These are phyloP conservation scores for Chalaropsis ovoidea DNA, from an alignment of 2,329 filamentous ascomycete species.

Conservation along the genomic window DNA sequence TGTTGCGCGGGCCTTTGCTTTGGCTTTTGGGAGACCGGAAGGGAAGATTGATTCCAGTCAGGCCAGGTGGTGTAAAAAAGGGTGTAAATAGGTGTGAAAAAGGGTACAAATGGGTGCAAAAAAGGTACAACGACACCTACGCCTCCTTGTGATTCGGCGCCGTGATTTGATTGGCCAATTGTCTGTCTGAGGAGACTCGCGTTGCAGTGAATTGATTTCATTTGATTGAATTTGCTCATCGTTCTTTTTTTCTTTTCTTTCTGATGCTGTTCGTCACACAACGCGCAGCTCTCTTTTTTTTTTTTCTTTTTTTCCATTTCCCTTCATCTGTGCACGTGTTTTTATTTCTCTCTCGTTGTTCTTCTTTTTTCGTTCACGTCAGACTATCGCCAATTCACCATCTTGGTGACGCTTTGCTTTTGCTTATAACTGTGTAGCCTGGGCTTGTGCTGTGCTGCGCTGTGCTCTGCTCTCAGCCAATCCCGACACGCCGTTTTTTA, in stretches of 20 bases:
- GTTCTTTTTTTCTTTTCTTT: not conserved
- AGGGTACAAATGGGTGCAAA: no score
- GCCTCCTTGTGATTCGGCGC: no score
- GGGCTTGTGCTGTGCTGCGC: no score
- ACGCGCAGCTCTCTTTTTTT: not conserved
- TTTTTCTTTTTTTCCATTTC: not conserved
- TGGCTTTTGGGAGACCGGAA: no score
- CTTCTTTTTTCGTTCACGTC: not conserved
- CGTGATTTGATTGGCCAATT: not conserved
- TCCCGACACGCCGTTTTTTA: constrained; percentile 7
- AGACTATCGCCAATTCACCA: not conserved
- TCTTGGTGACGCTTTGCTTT: no score
- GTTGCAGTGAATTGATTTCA: not conserved
- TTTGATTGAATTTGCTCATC: not conserved
- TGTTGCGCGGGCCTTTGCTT: not conserved
- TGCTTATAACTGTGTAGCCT: no score
- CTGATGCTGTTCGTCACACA: not conserved
- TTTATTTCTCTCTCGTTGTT: not conserved
- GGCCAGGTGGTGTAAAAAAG: no score
- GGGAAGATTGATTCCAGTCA: no score
- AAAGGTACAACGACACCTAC: no score
- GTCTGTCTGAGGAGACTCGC: not conserved
- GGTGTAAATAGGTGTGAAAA: no score
- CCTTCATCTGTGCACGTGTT: not conserved
- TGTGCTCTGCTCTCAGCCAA: not conserved